Conservation (phyloP, 768 basidiomycete genomes). For the Lentinula raphanica region DNA sequence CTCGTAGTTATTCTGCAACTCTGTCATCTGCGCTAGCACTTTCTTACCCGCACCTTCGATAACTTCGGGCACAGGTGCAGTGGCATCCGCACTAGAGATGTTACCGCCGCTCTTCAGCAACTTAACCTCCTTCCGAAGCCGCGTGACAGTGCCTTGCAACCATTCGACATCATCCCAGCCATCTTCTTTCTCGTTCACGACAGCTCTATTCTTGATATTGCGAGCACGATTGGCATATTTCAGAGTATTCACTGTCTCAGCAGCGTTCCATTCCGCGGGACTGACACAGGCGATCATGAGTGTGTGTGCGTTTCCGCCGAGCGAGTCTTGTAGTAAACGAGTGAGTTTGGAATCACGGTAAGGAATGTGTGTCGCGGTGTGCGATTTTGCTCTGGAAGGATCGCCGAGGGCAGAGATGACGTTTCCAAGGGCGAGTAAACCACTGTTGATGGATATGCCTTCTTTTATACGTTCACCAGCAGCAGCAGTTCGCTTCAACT, state of each 20-base stretch:
- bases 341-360: slow-evolving; percentile 99
- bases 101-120: slow-evolving; percentile 58
- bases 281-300: slow-evolving; percentile 99
- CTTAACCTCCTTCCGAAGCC: slow-evolving; percentile 85
- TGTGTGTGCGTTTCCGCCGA: slow-evolving; percentile 96
- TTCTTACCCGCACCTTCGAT: slow-evolving; percentile 70
- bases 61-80: slow-evolving; percentile 19
- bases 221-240: slow-evolving; percentile 97
- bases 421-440: slow-evolving; percentile 92
- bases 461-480: slow-evolving; percentile 96
- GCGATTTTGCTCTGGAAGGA: slow-evolving; percentile 78
- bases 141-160: slow-evolving; percentile 81
- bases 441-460: slow-evolving; percentile 98
- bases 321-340: slow-evolving; percentile 89
- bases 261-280: slow-evolving; percentile 91
- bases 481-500: slow-evolving; percentile 95
- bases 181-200: slow-evolving; percentile 90
- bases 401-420: slow-evolving; percentile 98
- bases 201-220: slow-evolving; percentile 94
- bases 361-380: slow-evolving; percentile 85
- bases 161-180: slow-evolving; percentile 99
- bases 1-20: slow-evolving; percentile 82
- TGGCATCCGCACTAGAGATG: slow-evolving; percentile 20
- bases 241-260: slow-evolving; percentile 90
- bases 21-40: slow-evolving; percentile 74